These are phyloP conservation scores for Stylosanthes scabra DNA, from an alignment of 331 rosid species.

Conservation along the genomic window DNA sequence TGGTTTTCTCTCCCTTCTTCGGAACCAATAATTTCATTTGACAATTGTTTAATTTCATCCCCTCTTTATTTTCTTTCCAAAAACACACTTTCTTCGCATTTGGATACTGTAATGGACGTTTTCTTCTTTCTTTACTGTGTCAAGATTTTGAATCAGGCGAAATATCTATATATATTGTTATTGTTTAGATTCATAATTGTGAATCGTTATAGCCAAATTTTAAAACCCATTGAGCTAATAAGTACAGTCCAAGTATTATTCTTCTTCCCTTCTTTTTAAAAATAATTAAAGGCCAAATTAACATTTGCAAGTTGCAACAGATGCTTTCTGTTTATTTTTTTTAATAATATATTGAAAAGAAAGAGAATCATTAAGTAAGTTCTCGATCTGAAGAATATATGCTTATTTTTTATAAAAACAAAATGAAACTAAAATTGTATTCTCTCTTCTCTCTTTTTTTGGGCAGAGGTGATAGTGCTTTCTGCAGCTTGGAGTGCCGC, in stretches of 20 bases:
- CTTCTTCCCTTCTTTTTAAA: neutral
- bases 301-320: neutral
- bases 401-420: no score
- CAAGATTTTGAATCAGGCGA: neutral
- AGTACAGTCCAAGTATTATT: neutral
- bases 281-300: neutral
- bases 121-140: no score
- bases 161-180: neutral
- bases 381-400: neutral
- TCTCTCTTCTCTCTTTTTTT: neutral
- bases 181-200: no score
- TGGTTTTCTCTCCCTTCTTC: no score
- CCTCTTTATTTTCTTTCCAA: no score
- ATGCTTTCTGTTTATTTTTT: no score
- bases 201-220: neutral
- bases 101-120: no score
- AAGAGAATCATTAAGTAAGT: neutral
- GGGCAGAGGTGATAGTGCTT: conserved; percentile 81
- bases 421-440: neutral
- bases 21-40: no score
- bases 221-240: neutral
- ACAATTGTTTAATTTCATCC: no score
- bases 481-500: conserved; percentile 88
- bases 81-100: no score
- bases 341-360: no score